Conservation (phyloP, 2,329 filamentous ascomycete species). For the Massarina eburnea region DNA sequence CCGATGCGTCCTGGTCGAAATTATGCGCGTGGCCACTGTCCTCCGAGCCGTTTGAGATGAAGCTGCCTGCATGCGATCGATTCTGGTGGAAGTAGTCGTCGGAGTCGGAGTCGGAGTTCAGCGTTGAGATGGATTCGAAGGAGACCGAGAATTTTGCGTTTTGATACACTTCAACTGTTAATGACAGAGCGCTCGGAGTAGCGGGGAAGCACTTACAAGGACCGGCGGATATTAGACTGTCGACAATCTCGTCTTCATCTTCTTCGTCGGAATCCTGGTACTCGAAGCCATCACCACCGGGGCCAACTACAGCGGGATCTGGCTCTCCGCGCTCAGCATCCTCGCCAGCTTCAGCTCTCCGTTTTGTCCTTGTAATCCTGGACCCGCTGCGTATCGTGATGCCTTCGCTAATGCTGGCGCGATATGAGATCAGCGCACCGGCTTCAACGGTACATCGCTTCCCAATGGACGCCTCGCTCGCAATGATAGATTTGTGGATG, state of each 20-base stretch:
- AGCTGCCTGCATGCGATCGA: conserved; percentile 68
- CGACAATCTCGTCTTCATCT: conserved; percentile 60
- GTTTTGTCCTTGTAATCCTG: conserved; percentile 51
- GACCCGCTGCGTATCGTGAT: conserved; percentile 49
- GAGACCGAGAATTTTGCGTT: conserved; percentile 50
- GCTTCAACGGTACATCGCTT: conserved; percentile 67
- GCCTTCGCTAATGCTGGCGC: conserved; percentile 69
- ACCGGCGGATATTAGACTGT: conserved; percentile 42
- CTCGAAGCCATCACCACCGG: conserved; percentile 62
- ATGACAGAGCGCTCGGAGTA: neutral
- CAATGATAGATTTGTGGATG: conserved; percentile 74
- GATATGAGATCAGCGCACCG: conserved; percentile 78
- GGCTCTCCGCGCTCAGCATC: conserved; percentile 39
- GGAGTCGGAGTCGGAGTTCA: conserved; percentile 56
- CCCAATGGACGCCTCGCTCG: conserved; percentile 70
- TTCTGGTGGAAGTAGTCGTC: conserved; percentile 49
- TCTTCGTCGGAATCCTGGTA: conserved; percentile 62
- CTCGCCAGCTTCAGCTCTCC: conserved; percentile 48
- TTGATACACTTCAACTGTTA: conserved; percentile 50
- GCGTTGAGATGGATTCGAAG: conserved; percentile 63
- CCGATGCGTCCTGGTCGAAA: conserved; percentile 86
- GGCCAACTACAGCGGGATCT: conserved; percentile 59
- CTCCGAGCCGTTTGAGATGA: conserved; percentile 71
- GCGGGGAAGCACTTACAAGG: conserved; percentile 25
- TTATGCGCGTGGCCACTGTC: conserved; percentile 56